Evolutionary conservation across 2,329 filamentous ascomycete genomes (phyloP), one percentile per base, ranked within the genome.

Genomic region (Elsinoe batatas): DNA sequence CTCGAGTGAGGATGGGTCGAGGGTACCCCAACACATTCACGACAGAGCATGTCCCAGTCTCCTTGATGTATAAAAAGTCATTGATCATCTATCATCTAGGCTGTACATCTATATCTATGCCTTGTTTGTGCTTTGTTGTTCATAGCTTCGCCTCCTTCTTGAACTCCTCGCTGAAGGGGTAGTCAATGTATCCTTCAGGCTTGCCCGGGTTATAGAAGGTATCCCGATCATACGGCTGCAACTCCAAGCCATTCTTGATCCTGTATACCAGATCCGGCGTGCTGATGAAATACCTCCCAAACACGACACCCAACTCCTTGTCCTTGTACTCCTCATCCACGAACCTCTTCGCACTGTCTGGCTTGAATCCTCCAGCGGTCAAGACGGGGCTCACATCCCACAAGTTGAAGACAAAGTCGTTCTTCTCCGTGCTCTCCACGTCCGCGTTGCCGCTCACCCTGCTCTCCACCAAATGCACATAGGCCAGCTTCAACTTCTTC

Each of bases 391-490:
- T 70, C 22, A 22, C 40, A 32, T 55, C 42, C 74, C 75, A 80
- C 7, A 70, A 64, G 57, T 74, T 62, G 35, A 79, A 51, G 49
- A 78, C 64, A 61, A 74, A 75, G 22, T 76, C 69, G 56, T 78
- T 62, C 55, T 69, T 67, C 5, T 68, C 64, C 1, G 70, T 66
- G 1, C 60, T 59, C 49, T 77, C 73, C 2, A 65, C 37, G 37
- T 79, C 74, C 0, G 63, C 62, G 46, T 64, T 67, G 0, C 76
- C 76, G 0, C 70, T 66, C 3, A 82, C 68, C 0, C 80, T 74
- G 0, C 79, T 74, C 63, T 87, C 81, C 6, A 87, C 69, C 0
- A 85, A 57, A 64, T 85, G 82, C 1, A 85, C 64, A 63, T 82
- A 87, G 0, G 81, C 76, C 12, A 87, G 69, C 1, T 76, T 72